A percentile compares a stretch with the other conserved stretches of the same genome.
Evolutionary conservation across 2,329 filamentous ascomycete genomes (phyloP).

Genomic region (Cladosporium sp.): DNA sequence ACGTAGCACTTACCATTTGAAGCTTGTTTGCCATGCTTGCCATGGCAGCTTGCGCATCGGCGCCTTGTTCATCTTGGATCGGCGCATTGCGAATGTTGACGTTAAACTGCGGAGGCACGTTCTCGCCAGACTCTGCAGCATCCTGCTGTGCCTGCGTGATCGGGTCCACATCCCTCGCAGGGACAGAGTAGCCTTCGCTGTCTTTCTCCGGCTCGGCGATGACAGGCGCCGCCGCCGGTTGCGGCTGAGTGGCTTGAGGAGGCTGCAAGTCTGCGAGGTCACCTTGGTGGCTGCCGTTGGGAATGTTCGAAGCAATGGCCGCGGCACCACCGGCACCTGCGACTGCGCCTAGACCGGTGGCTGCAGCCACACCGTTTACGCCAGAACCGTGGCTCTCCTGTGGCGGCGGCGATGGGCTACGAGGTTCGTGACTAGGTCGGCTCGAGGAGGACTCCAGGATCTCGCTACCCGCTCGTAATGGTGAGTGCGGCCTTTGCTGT

Average conservation of each 20-base stretch:
- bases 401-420: neutral
- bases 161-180: slow-evolving; percentile 51
- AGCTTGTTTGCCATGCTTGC: slow-evolving; percentile 70
- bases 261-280: slow-evolving; percentile 30
- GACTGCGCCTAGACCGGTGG: neutral
- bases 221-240: slow-evolving; percentile 10
- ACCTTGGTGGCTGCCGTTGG: slow-evolving; percentile 28
- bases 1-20: slow-evolving; percentile 43
- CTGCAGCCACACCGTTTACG: neutral
- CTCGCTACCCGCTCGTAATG: slow-evolving; percentile 27
- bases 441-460: slow-evolving; percentile 20
- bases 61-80: slow-evolving; percentile 67
- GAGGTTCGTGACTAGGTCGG: neutral
- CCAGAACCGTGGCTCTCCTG: neutral
- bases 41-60: slow-evolving; percentile 63
- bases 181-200: slow-evolving; percentile 70
- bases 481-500: slow-evolving; percentile 25
- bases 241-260: slow-evolving; percentile 21
- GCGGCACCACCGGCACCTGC: slow-evolving; percentile 11
- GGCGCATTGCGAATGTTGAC: slow-evolving; percentile 74
- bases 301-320: slow-evolving; percentile 10
- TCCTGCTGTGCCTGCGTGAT: slow-evolving; percentile 68
- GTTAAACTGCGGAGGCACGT: slow-evolving; percentile 61
- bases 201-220: slow-evolving; percentile 38
- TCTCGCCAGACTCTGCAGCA: slow-evolving; percentile 43